Conservation (phyloP, 306 rosid genomes). For the Adenanthera pavonina region DNA sequence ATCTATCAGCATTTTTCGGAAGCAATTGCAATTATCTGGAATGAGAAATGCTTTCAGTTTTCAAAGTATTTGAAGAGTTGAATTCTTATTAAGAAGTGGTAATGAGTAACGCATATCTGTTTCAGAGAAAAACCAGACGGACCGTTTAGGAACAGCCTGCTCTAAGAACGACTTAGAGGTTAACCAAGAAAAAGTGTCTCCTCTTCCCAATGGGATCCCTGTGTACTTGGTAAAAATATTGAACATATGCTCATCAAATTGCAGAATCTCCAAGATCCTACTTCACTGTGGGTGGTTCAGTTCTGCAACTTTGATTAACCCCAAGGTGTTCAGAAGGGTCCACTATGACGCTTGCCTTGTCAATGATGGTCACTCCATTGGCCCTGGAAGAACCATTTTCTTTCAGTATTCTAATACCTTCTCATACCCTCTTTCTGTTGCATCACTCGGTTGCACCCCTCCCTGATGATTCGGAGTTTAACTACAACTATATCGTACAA, state of each 20-base stretch:
- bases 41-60: constrained; percentile 6
- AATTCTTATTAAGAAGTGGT: too few species aligned
- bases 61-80: not conserved
- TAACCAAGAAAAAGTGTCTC: constrained; percentile 50
- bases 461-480: not conserved
- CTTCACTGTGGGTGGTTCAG: constrained; percentile 77
- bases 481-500: too few species aligned
- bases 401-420: constrained; percentile 65
- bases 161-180: constrained; percentile 54
- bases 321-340: constrained; percentile 51
- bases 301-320: constrained; percentile 61
- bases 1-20: constrained; percentile 38
- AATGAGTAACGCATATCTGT: not conserved
- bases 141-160: constrained; percentile 47
- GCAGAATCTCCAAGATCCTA: constrained; percentile 58
- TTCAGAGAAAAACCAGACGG: constrained; percentile 38
- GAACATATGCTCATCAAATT: constrained; percentile 54
- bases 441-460: constrained; percentile 49
- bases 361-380: constrained; percentile 54
- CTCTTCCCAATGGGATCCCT: constrained; percentile 68
- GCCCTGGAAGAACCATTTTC: constrained; percentile 52
- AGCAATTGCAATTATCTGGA: constrained; percentile 54
- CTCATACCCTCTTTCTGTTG: constrained; percentile 60
- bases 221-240: constrained; percentile 55
- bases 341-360: constrained; percentile 63